Conservation (phyloP, 78 protist genomes). For the Thecamonas trahens region DNA sequence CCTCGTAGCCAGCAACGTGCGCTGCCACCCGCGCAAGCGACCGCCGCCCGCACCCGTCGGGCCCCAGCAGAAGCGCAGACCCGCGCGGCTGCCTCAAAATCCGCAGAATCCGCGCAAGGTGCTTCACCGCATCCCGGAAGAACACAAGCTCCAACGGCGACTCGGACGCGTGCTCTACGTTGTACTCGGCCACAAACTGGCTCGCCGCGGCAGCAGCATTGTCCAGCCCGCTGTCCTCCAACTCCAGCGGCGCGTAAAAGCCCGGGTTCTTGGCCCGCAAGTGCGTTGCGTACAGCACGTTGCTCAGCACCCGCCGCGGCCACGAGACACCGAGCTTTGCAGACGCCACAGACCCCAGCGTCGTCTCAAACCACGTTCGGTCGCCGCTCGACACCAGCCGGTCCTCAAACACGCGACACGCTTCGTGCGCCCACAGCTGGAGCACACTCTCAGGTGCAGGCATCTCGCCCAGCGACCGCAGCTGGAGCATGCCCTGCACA, state of each 20-base stretch:
- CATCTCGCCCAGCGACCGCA: constrained; percentile 4
- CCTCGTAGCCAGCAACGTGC: constrained; percentile 6
- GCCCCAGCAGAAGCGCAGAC: constrained; percentile 65
- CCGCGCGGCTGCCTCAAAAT: constrained; percentile 61
- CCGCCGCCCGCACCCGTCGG: constrained; percentile 62
- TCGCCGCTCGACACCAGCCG: constrained; percentile 47
- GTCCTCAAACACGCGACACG: constrained; percentile 55
- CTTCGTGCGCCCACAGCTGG: constrained; percentile 59
- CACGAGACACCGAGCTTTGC: too few species aligned
- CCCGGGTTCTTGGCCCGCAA: too few species aligned
- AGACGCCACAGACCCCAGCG: too few species aligned
- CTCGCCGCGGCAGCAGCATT: too few species aligned
- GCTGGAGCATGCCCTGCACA: constrained; percentile 53
- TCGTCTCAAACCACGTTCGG: constrained; percentile 41
- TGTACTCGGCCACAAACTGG: constrained; percentile 34
- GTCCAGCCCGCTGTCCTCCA: too few species aligned
- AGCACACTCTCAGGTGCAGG: not conserved
- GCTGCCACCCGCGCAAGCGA: constrained; percentile 46
- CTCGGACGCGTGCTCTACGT: not conserved
- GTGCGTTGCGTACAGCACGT: too few species aligned
- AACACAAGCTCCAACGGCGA: constrained; percentile 60
- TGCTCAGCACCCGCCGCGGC: too few species aligned
- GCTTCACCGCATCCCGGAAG: constrained; percentile 67
- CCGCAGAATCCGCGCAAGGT: constrained; percentile 47
- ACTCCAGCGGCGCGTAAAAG: too few species aligned